Percentiles rank a stretch among this genome's conserved stretches.
phyloP scores from a whole-genome alignment of 805 yeast genomes.

The Metschnikowia vanudenii region DNA sequence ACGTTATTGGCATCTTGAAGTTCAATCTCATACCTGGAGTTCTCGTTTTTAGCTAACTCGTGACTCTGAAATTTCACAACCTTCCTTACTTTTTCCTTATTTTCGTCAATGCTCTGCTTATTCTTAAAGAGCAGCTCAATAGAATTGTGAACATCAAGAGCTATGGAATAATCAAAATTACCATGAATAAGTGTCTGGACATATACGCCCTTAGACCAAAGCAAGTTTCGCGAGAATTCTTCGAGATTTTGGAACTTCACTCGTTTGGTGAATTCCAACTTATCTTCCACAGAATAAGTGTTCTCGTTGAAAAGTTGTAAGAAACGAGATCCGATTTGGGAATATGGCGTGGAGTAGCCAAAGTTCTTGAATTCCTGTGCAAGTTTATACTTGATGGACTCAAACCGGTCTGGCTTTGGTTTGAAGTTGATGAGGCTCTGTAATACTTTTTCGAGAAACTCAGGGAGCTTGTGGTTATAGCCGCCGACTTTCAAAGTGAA shows the following conservation, averaged over 20 bases:
- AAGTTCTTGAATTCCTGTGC: constrained; percentile 64
- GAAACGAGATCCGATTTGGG: constrained; percentile 65
- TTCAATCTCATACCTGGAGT: constrained; percentile 46
- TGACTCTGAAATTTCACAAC: constrained; percentile 34
- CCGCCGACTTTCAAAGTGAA: constrained; percentile 65
- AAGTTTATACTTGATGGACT: constrained; percentile 61
- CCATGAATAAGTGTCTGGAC: constrained; percentile 78
- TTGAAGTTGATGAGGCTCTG: constrained; percentile 50
- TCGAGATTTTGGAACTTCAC: constrained; percentile 50
- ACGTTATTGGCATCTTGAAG: constrained; percentile 68
- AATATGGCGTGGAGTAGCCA: constrained; percentile 72
- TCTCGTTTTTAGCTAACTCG: constrained; percentile 38
- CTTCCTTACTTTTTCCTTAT: constrained; percentile 11
- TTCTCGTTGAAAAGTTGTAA: constrained; percentile 68
- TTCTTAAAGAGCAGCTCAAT: constrained; percentile 36
- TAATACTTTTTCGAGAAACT: constrained; percentile 60
- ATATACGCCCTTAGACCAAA: constrained; percentile 57
- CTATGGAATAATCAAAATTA: constrained; percentile 56
- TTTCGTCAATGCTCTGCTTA: constrained; percentile 22
- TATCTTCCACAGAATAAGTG: constrained; percentile 64
- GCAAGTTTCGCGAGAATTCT: constrained; percentile 41
- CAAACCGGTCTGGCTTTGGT: constrained; percentile 59
- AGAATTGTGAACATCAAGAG: constrained; percentile 46
- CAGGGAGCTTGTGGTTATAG: constrained; percentile 75
- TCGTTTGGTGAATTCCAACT: constrained; percentile 45